Evolutionary conservation across 1,139 yeast genomes (phyloP), one percentile per base, ranked within the genome.

Genomic region (Suhomyces anneliseae): DNA sequence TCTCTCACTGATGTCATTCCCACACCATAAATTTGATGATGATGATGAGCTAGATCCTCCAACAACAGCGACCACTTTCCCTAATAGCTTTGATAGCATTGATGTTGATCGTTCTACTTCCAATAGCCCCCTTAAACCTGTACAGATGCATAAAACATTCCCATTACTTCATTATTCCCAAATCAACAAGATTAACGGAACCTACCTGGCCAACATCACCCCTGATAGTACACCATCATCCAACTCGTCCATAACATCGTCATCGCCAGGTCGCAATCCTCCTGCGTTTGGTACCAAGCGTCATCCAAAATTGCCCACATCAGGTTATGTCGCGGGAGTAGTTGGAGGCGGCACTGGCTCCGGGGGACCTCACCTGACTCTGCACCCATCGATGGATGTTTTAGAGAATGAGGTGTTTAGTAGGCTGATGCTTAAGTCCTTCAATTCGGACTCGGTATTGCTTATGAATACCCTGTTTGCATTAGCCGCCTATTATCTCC

Each of bases 391-490:
- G 34, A 50, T 54, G 57, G 56, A 54, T 31, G 36, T 27, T 26
- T 38, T 52, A 14, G 58, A 55, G 32, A 47, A 44, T 19, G 40
- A 46, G n/a, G 38, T 47, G 4, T 39, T 54, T 38, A 39, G 41
- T 27, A 19, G 44, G 35, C 36, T 46, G 37, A 41, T 47, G 34
- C 27, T 41, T 6, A 36, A 27, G 39, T 24, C 49, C 3, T 39
- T 43, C 29, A 44, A 41, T 29, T 38, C 50, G 24, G 57, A 56
- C 7, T 45, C 45, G n/a, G 34, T 27, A n/a, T 44, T 53, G 7
- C 46, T 61, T 10, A 42, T 56, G 11, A 47, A 57, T 35, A 34
- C 49, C 10, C 11, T 37, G 19, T 27, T 46, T 34, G 46, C 49
- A 6, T 38, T 46, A 32, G 40, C 39, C 12, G 42, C 46, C 31